phyloP scores from a whole-genome alignment of 441 rosid genomes.

The Corymbia citriodora region DNA sequence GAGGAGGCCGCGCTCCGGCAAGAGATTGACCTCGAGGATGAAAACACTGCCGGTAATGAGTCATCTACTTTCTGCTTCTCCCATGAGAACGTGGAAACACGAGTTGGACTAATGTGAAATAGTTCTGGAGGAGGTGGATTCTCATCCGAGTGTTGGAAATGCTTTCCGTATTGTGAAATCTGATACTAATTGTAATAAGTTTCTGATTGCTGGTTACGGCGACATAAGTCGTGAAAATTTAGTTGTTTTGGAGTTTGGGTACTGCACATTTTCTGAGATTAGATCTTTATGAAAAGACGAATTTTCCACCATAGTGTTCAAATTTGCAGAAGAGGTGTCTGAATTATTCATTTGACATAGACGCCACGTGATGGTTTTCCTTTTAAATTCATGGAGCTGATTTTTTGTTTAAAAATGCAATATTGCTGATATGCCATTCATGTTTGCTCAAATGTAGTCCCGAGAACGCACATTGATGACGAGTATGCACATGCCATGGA shows the following conservation, averaged over 20 bases:
- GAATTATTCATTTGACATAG: not conserved
- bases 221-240: not conserved
- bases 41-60: constrained; percentile 42
- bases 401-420: not conserved
- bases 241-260: not conserved
- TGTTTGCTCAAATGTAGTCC: constrained; percentile 39
- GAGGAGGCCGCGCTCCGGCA: constrained; percentile 74
- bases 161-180: not conserved
- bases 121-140: not conserved
- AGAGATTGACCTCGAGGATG: constrained; percentile 82
- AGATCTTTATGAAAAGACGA: not conserved
- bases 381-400: not conserved
- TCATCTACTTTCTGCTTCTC: not conserved
- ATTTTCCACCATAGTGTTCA: not conserved
- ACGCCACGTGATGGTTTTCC: not conserved
- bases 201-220: not conserved
- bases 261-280: not conserved
- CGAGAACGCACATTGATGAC: constrained; percentile 76
- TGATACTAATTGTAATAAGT: not conserved
- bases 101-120: not conserved
- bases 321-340: not conserved
- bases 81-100: not conserved
- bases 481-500: constrained; percentile 78
- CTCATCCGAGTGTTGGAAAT: not conserved
- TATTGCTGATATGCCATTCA: not conserved